phyloP scores from a whole-genome alignment of 2,329 filamentous ascomycete species.

The Neoarthrinium moseri region DNA sequence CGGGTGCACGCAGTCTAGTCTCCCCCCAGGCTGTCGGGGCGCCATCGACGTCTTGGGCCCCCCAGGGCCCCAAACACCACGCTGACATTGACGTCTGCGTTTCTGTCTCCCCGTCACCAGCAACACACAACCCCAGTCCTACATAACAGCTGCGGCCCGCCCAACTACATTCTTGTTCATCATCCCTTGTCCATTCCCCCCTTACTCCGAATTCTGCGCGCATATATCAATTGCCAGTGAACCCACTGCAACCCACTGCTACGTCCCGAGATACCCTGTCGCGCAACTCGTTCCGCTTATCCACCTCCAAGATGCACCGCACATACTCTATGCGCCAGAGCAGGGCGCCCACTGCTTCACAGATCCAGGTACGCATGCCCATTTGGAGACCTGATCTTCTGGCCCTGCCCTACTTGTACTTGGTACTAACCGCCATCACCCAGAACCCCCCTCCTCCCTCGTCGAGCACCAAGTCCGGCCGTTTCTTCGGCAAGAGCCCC shows the following conservation, averaged over 20 bases:
- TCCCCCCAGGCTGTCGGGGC: neutral
- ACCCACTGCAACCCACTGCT: neutral
- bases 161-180: no score
- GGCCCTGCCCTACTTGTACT: no score
- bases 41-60: no score
- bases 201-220: neutral
- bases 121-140: neutral
- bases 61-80: constrained; percentile 2
- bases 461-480: constrained; percentile 86
- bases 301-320: constrained; percentile 74
- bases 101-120: neutral
- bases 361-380: constrained; percentile 52
- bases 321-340: constrained; percentile 99
- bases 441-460: constrained; percentile 92
- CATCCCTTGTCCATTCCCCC: neutral
- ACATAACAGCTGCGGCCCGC: neutral
- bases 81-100: neutral
- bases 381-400: neutral
- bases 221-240: neutral
- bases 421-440: no score
- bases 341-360: constrained; percentile 90
- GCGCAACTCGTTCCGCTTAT: neutral
- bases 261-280: no score
- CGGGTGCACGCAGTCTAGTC: neutral
- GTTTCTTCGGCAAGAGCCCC: constrained; percentile 83